Base-by-base conservation (phyloP, 345 rosid species). In the Pistacia integerrima region DNA sequence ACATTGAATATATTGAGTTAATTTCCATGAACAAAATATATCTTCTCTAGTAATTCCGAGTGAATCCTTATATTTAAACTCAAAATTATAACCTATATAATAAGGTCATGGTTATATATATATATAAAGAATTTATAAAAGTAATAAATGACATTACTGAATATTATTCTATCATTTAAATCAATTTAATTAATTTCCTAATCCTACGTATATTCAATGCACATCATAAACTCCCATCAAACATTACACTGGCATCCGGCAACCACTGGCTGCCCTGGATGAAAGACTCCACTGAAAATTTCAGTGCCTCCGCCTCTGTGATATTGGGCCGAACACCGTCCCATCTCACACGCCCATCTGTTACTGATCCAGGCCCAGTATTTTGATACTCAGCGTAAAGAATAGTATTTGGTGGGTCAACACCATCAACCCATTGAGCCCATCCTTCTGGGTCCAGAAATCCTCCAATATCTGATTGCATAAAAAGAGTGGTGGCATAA, bases 361-460 rank as follows among this genome's bases (percentile, higher is more conserved):
- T 49, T 1, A 5, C 62, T 0, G 86, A 71, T 2, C 90, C 86
- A 41, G 82, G 80, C 65, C 88, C 89, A 11, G 22, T 14, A 20
- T 86, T 84, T 6, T 65, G 36, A 66, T 70, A 82, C 81, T 88
- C 84, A 0, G 59, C 82, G 0, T 83, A 82, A 38, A 77, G 75
- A n/a, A 74, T 55, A 6, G 79, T 72, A 17, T n/a, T 69, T 4
- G 78, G 86, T 3, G 78, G 82, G 65, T 69, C 85, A 0, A 8
- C 30, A 16, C 75, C 36, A 0, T 55, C 44, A 2, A 14, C 28
- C 88, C 84, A 82, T 10, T 58, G 52, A 6, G 61, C 55, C 88
- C 91, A 86, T 4, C 85, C 89, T 28, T 9, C 16, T 2, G 80
- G 87, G 61, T 84, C 74, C 55, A 84, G 41, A 8, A 84, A 46